A percentile compares a stretch with the other conserved stretches of the same genome.
Evolutionary conservation across 2,329 filamentous ascomycete genomes (phyloP).

Genomic region (Colletotrichum limetticola): DNA sequence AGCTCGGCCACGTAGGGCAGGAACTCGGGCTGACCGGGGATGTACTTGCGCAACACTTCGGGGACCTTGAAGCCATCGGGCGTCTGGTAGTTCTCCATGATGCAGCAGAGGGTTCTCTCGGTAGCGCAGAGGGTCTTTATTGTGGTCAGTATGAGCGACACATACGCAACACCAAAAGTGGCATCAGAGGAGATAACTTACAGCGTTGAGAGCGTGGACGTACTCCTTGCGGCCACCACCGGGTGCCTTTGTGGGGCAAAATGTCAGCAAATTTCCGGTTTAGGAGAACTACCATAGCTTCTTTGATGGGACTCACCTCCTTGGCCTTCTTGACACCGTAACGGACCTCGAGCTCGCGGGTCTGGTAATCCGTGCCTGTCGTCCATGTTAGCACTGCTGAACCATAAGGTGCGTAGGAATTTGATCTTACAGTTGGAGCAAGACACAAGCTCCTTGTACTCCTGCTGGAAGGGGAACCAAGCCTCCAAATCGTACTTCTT

Average conservation of each 20-base stretch:
- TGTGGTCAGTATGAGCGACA: constrained; percentile 50
- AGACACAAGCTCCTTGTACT: constrained; percentile 98
- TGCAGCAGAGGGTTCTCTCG: constrained; percentile 90
- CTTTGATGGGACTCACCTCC: constrained; percentile 15
- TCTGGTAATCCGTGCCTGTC: constrained; percentile 70
- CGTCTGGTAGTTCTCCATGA: constrained; percentile 97
- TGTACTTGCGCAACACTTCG: constrained; percentile 86
- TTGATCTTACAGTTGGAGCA: constrained; percentile 89
- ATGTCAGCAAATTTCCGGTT: not conserved
- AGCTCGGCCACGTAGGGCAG: constrained; percentile 89
- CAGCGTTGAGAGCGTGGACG: constrained; percentile 89
- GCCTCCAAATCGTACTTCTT: constrained; percentile 98
- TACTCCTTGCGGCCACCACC: constrained; percentile 78
- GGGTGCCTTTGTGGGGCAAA: constrained; percentile 22
- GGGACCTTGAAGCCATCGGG: constrained; percentile 86
- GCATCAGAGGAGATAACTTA: constrained; percentile 64
- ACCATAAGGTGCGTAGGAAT: constrained; percentile 48
- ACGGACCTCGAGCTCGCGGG: constrained; percentile 90
- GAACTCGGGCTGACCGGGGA: constrained; percentile 90
- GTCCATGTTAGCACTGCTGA: not conserved
- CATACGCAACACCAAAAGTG: not conserved
- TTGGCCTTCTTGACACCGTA: constrained; percentile 79
- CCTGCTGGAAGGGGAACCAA: constrained; percentile 95
- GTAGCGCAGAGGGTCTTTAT: constrained; percentile 81
- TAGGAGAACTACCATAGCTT: not conserved